Evolutionary conservation across 371 early-diverging fungal species (phyloP), one percentile per base, ranked within the genome.

Genomic region (Saksenaea oblongispora): DNA sequence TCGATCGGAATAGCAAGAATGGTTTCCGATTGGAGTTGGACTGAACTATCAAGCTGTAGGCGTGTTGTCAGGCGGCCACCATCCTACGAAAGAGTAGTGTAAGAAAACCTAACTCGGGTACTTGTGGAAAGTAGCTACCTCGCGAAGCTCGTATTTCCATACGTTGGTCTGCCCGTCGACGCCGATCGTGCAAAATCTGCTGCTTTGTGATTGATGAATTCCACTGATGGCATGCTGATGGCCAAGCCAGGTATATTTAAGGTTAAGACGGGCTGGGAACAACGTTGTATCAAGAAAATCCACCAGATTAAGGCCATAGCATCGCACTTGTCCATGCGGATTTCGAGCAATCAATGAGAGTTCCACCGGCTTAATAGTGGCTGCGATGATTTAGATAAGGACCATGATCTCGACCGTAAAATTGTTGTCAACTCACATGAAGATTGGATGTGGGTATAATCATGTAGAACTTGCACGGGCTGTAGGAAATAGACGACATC

Each of bases 211-310:
- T 72, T 71, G 82, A 58, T 67, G 70, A 5, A 78, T 58, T 5
- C 59, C 59, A 2, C 37, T 66, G 11, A 87, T 86, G 0, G 82
- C 61, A 41, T 73, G 71, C 26, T 81, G 85, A 64, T 89, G 92
- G 0, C 89, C 91, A 7, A 82, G 65, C 92, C 92, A 93, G 1
- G 86, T 82, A 58, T 87, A 84, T 56, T 84, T 77, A 7, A 89
- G 64, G 18, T 82, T 72, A 5, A 93, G 70, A 39, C 81, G 81
- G 4, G 91, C 82, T 24, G 79, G 69, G 41, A 84, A 83, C 65
- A 84, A 81, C 0, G 85, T 78, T 1, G 81, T 77, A 44, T 89
- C 91, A 53, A 93, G 86, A 41, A 93, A 89, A 65, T 93, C 93
- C 59, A 91, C 84, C 41, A 93, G 71, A 59, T 90, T 88, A 63